These are phyloP conservation scores for Botryotinia calthae DNA, from an alignment of 2,329 filamentous ascomycete species.

Conservation along the genomic window DNA sequence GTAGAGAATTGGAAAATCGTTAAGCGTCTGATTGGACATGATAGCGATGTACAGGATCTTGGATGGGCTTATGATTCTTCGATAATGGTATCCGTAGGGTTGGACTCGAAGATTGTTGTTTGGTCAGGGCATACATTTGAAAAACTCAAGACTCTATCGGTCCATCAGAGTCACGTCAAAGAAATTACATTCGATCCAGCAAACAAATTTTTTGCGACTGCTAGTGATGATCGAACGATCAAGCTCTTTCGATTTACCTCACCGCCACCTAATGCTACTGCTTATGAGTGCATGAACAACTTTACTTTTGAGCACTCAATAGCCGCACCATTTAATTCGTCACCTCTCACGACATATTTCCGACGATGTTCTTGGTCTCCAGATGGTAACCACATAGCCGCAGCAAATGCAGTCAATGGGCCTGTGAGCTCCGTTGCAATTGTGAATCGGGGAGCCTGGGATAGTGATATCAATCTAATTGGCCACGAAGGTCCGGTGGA, in stretches of 20 bases:
- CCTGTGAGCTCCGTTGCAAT: constrained; percentile 97
- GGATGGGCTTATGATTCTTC: constrained; percentile 97
- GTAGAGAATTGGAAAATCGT: constrained; percentile 98
- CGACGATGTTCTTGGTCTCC: constrained; percentile 96
- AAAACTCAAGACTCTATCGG: constrained; percentile 88
- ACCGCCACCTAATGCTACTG: constrained; percentile 83
- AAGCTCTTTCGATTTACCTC: constrained; percentile 95
- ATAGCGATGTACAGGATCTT: constrained; percentile 97
- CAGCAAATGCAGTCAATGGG: constrained; percentile 94
- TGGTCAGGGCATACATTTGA: constrained; percentile 99
- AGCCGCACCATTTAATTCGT: constrained; percentile 79
- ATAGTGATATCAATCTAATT: constrained; percentile 94
- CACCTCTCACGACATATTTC: constrained; percentile 95
- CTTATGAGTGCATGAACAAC: constrained; percentile 95
- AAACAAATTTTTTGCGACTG: constrained; percentile 98
- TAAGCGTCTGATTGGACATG: constrained; percentile 88
- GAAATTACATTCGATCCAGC: constrained; percentile 98
- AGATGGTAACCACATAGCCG: constrained; percentile 94
- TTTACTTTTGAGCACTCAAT: constrained; percentile 95
- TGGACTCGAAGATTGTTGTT: constrained; percentile 97
- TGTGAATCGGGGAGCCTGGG: constrained; percentile 87
- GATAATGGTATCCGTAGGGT: constrained; percentile 88
- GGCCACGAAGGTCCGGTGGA: constrained; percentile 96
- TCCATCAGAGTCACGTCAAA: constrained; percentile 97
- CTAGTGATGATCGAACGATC: constrained; percentile 93